Base-by-base conservation (phyloP, 768 basidiomycete species). In the Suillus decipiens region DNA sequence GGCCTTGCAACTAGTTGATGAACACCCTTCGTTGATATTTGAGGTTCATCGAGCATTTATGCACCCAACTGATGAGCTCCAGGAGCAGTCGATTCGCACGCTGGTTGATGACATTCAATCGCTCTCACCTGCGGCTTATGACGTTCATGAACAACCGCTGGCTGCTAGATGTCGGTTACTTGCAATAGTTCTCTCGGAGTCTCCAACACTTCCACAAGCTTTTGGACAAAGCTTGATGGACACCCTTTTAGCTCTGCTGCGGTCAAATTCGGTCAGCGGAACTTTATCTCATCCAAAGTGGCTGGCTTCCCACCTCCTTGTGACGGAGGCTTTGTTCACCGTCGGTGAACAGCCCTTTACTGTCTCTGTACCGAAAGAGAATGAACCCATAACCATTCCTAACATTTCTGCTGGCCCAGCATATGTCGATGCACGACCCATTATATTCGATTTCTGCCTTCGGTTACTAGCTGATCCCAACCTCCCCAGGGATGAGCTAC, bases 11-110 rank as follows among this genome's bases (percentile, higher is more conserved):
- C 83, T 99, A 36, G 88, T 96, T 53, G 95, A 97, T 71, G 87
- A 92, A 66, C 90, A 95, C 69, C 87, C 91, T 3, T 88, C 90
- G 9, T 84, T 99, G 61, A 86, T 97, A 47, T 97, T 96, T 71
- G 95, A 97, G 71, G 83, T 97, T 42, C 87, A 90, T 67, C 83
- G 83, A 31, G 91, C 92, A 24, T 95, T 97, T 74, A 83, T 91
- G 62, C 87, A 88, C 33, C 79, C 84, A 12, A 79, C 79, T 60
- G 83, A 80, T 54, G 77, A 80, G 48, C 83, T 88, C 68, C 86
- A 89, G 64, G 80, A 83, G 31, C 79, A 87, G 66, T 89, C 90
- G 8, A 81, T 96, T 56, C 82, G 83, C 48, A 82, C 86, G 61
- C 82, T 98, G 60, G 80, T 95, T 63, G 89, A 91, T 39, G 90